Conservation (phyloP, 129 eudicot genomes). For the Solidago caesia region DNA sequence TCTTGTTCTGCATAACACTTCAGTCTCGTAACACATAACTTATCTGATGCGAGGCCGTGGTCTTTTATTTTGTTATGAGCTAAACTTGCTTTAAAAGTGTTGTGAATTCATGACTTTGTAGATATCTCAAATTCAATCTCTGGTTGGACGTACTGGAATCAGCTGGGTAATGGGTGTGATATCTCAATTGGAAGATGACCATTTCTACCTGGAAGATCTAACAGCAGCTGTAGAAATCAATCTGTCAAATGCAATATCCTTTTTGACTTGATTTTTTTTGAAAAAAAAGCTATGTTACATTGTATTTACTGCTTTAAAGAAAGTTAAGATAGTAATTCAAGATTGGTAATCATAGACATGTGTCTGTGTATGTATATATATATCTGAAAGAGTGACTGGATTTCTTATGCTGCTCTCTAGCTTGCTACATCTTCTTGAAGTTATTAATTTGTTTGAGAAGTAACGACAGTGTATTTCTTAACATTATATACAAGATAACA, state of each 20-base stretch:
- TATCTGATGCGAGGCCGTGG: neutral
- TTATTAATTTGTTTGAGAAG: neutral
- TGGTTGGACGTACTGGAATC: conserved; percentile 77
- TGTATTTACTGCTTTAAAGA: conserved; percentile 4
- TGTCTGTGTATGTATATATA: neutral
- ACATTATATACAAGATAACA: conserved; percentile 72
- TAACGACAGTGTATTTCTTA: conserved; percentile 31
- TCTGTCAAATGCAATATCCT: conserved; percentile 96
- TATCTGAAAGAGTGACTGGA: neutral
- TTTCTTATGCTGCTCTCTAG: neutral
- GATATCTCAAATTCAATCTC: conserved; percentile 87
- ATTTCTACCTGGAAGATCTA: conserved; percentile 90
- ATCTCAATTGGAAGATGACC: conserved; percentile 98
- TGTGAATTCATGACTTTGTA: conserved; percentile 29
- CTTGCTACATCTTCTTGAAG: neutral
- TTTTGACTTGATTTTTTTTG: conserved; percentile 17
- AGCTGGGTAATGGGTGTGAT: conserved; percentile 97
- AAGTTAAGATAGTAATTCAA: neutral
- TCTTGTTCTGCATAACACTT: neutral
- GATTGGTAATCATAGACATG: conserved; percentile 13
- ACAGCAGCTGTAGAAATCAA: conserved; percentile 88
- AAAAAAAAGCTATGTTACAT: neutral
- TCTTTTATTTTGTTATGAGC: conserved; percentile 8
- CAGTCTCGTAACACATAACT: conserved; percentile 1
- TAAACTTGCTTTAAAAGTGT: neutral